phyloP scores from a whole-genome alignment of 2,329 filamentous ascomycete species.

The Simplicillium aogashimaense region DNA sequence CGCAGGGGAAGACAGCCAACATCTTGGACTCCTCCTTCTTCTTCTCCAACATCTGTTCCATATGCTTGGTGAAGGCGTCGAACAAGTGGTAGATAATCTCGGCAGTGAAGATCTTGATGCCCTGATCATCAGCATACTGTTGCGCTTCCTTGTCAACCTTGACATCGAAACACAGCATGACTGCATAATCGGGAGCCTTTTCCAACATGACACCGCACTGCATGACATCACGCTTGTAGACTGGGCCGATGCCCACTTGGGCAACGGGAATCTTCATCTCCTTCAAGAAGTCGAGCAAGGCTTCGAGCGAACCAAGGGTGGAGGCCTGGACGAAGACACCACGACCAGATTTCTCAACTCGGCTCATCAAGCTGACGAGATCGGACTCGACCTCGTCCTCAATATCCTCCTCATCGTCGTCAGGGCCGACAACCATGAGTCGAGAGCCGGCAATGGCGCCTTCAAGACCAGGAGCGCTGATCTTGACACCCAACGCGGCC shows the following conservation, averaged over 20 bases:
- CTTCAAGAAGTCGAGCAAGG: conserved; percentile 90
- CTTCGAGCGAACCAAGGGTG: conserved; percentile 92
- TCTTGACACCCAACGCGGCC: conserved; percentile 97
- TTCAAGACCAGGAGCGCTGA: conserved; percentile 90
- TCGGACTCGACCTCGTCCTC: conserved; percentile 95
- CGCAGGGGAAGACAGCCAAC: conserved; percentile 92
- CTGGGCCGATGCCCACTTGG: conserved; percentile 93
- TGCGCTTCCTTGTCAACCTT: conserved; percentile 97
- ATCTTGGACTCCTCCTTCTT: conserved; percentile 96
- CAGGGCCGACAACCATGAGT: conserved; percentile 83
- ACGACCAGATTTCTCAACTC: conserved; percentile 82
- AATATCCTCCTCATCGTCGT: conserved; percentile 94
- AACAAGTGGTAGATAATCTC: conserved; percentile 99
- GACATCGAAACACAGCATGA: conserved; percentile 99
- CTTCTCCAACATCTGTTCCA: conserved; percentile 75
- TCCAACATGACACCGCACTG: conserved; percentile 93
- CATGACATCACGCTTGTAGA: conserved; percentile 97
- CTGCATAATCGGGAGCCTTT: conserved; percentile 88
- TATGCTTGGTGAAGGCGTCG: conserved; percentile 92
- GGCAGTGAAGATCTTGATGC: conserved; percentile 95
- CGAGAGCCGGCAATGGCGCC: conserved; percentile 94
- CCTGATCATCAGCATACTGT: conserved; percentile 82
- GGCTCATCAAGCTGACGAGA: conserved; percentile 80
- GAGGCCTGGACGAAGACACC: conserved; percentile 97
- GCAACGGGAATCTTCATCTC: conserved; percentile 94